Base-by-base conservation (phyloP, 768 basidiomycete species). In the Lepiota brunneoincarnata region DNA sequence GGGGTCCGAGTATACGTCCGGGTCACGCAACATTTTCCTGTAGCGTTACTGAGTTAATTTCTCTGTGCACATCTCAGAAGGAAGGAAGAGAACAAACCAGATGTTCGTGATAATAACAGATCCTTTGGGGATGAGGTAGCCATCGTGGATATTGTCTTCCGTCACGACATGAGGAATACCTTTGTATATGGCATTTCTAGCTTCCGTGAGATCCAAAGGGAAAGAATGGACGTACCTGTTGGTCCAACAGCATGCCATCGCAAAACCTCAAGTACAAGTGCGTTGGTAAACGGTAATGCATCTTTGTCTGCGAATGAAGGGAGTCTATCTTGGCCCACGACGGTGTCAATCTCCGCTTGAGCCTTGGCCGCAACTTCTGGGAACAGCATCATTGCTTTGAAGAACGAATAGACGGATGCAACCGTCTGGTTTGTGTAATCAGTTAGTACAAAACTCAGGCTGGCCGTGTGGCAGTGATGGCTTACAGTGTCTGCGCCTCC, bases 61-160 rank as follows among this genome's bases (percentile, higher is more conserved):
- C n/a, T n/a, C n/a, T n/a, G n/a, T n/a, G n/a, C n/a, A 37, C 17
- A n/a, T 6, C 24, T 15, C 15, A 17, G 3, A n/a, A n/a, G 15
- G 24, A 31, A 26, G 39, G 23, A 15, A 15, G 23, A 17, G 15
- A 17, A 57, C 54, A n/a, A 28, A 69, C 71, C 71, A 72, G 31
- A 70, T 55, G 54, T 75, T 75, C 2, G 68, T 18, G 9, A 73
- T 63, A 11, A 74, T 56, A 17, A 69, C 41, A 35, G 69, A 47
- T 6, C 71, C 73, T 58, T 78, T 75, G 11, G 77, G 77, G 15
- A 79, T 72, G 17, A 70, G 68, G 57, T 74, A 76, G 7, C 76
- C 75, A 6, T 73, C 58, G 34, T 76, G 72, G 12, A 77, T 58
- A 41, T 77, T 69, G 40, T 79, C 77, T 51, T 79, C 67, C 20